A percentile compares a stretch with the other conserved stretches of the same genome.
Evolutionary conservation across 352 stramenopile genomes (phyloP).

Genomic region (Phytophthora kernoviae): DNA sequence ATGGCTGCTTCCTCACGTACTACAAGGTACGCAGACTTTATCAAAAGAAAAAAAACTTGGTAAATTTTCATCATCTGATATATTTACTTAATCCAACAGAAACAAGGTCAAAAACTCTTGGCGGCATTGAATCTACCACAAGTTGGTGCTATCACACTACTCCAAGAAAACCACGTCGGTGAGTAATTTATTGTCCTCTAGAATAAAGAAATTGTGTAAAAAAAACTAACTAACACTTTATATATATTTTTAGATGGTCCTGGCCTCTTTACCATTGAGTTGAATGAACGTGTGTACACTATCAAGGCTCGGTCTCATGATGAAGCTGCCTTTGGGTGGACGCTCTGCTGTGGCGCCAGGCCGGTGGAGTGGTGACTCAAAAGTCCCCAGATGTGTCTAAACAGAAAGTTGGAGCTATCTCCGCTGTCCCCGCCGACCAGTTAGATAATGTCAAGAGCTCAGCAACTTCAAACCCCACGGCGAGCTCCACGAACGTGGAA

Average conservation of each 20-base stretch:
- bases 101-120: constrained; percentile 94
- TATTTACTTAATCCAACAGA: constrained; percentile 32
- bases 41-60: no score
- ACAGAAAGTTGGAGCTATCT: constrained; percentile 41
- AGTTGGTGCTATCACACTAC: constrained; percentile 83
- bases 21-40: constrained; percentile 90
- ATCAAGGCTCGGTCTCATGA: constrained; percentile 89
- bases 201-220: neutral
- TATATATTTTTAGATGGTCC: constrained; percentile 57
- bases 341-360: constrained; percentile 84
- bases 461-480: constrained; percentile 16
- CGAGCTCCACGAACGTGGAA: constrained; percentile 31
- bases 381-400: constrained; percentile 67
- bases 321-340: constrained; percentile 88
- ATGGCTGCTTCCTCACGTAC: constrained; percentile 98
- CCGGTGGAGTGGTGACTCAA: constrained; percentile 77
- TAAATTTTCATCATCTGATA: no score
- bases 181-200: constrained; percentile 6
- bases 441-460: constrained; percentile 32
- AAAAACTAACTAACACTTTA: constrained; percentile 12
- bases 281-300: constrained; percentile 91
- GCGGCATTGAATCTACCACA: constrained; percentile 93
- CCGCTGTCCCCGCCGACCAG: constrained; percentile 40
- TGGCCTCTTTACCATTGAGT: constrained; percentile 88
- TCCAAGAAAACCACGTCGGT: constrained; percentile 76